Conservation (phyloP, 2,329 filamentous ascomycete genomes). For the Waltergamsia citrina region DNA sequence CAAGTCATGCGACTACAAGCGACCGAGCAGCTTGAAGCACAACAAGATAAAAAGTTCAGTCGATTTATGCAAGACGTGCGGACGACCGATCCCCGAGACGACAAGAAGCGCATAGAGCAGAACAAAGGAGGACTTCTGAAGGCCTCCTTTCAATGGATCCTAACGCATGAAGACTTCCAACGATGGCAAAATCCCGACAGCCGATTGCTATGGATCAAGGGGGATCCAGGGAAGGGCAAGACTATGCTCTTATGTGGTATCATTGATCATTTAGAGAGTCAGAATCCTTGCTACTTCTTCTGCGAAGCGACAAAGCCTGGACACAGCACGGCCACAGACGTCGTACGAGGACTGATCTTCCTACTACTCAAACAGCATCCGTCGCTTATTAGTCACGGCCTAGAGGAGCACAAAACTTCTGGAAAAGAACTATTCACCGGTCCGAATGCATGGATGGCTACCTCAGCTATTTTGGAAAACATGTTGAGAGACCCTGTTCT, state of each 20-base stretch:
- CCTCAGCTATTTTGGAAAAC: constrained; percentile 24
- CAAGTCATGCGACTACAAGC: no score
- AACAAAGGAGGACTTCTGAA: constrained; percentile 21
- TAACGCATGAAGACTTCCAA: constrained; percentile 14
- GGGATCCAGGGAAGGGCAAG: constrained; percentile 31
- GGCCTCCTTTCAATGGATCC: constrained; percentile 23
- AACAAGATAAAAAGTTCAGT: no score
- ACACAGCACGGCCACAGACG: constrained; percentile 26
- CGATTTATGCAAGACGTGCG: no score
- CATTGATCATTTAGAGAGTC: constrained; percentile 9
- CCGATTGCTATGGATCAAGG: constrained; percentile 26
- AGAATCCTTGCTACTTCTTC: constrained; percentile 20
- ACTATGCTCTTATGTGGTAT: constrained; percentile 28
- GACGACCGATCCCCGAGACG: constrained; percentile 3
- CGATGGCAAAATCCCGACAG: constrained; percentile 5
- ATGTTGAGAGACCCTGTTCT: constrained; percentile 26
- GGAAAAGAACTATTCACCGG: constrained; percentile 27
- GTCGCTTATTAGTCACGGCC: constrained; percentile 22
- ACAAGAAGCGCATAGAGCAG: constrained; percentile 8
- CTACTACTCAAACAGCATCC: constrained; percentile 23
- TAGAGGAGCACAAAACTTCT: constrained; percentile 17
- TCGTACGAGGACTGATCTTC: constrained; percentile 30
- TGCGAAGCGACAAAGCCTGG: constrained; percentile 26
- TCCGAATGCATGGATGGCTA: constrained; percentile 21
- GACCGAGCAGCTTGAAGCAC: no score